Base-by-base conservation (phyloP, 768 basidiomycete genomes). In the Zangia roseola region DNA sequence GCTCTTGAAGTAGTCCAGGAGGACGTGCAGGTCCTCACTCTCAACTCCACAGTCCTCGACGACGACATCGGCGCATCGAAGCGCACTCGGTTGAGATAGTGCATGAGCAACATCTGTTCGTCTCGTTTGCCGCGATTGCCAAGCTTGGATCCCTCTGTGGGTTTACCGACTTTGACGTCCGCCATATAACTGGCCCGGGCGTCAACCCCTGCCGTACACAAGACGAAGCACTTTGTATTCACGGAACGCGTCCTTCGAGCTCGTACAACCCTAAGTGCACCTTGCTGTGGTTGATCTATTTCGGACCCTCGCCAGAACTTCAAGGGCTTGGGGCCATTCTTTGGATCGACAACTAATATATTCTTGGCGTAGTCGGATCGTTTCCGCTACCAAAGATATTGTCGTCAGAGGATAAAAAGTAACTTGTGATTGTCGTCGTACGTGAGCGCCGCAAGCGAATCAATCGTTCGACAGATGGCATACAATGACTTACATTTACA, bases 351-450 rank as follows among this genome's bases (percentile, higher is more conserved):
- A 40, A 94, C 93, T 6, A 97, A 77, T 40, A 97, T 91, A 64
- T 94, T 23, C 89, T 76, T 3, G 94, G 94, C 8, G 94, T 97
- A 10, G 94, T 84, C 30, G 89, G 75, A 57, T 95, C 93, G 66
- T 95, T 97, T 0, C 94, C 93, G 60, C 84, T 88, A 30, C 94
- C 94, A 40, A 94, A 93, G 62, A 94, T 94, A 67, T 95, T 95
- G 2, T 93, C 92, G 56, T 95, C 94, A 60, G 51, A 97, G 90
- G 63, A 95, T 78, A 71, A 94, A 88, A 28, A 95, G 78, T 5
- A 97, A 71, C 66, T 97, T 97, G 49, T 93, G 85, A 70, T 97
- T 97, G 66, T 95, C 94, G 55, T 95, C 93, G 57, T 95, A 95
- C 64, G 87, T 82, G 54, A 95, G 78, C 10, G 84, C 84, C 2